phyloP scores from a whole-genome alignment of 2,329 filamentous ascomycete genomes.

The Phyllosticta capitalensis region DNA sequence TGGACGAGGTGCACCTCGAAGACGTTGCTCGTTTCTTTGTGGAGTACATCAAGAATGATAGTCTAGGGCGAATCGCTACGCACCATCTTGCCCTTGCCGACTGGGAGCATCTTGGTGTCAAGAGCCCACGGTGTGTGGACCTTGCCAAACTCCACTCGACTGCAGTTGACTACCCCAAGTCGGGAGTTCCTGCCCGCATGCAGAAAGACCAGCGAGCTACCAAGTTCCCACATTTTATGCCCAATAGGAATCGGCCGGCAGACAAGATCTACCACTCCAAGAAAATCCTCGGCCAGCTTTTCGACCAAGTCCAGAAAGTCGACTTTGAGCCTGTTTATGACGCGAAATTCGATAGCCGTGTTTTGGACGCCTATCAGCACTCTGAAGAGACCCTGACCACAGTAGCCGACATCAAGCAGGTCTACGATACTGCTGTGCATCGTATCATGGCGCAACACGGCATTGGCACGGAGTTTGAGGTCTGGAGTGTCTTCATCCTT shows the following conservation, averaged over 20 bases:
- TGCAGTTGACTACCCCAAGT: conserved; percentile 92
- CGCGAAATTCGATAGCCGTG: conserved; percentile 63
- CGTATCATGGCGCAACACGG: conserved; percentile 79
- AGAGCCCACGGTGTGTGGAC: conserved; percentile 58
- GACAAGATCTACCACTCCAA: conserved; percentile 53
- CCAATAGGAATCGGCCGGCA: conserved; percentile 46
- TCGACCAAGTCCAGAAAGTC: conserved; percentile 61
- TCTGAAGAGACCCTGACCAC: conserved; percentile 45
- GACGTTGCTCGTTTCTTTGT: conserved; percentile 83
- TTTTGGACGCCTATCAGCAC: conserved; percentile 55
- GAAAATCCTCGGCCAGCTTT: conserved; percentile 71
- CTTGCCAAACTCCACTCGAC: conserved; percentile 76
- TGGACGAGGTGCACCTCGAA: conserved; percentile 56
- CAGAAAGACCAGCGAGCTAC: conserved; percentile 48
- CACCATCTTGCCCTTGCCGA: conserved; percentile 77
- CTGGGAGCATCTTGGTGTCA: conserved; percentile 50
- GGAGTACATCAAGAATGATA: conserved; percentile 84
- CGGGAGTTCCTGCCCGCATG: conserved; percentile 67
- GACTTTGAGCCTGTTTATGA: conserved; percentile 67
- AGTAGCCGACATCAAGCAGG: conserved; percentile 57
- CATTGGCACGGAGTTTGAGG: conserved; percentile 80
- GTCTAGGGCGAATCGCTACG: conserved; percentile 67
- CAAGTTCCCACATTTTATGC: conserved; percentile 81
- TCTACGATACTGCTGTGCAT: conserved; percentile 68
- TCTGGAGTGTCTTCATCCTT: conserved; percentile 80